Evolutionary conservation across 2,329 filamentous ascomycete genomes (phyloP), one percentile per base, ranked within the genome.

Genomic region (Colletotrichum endophyticum): DNA sequence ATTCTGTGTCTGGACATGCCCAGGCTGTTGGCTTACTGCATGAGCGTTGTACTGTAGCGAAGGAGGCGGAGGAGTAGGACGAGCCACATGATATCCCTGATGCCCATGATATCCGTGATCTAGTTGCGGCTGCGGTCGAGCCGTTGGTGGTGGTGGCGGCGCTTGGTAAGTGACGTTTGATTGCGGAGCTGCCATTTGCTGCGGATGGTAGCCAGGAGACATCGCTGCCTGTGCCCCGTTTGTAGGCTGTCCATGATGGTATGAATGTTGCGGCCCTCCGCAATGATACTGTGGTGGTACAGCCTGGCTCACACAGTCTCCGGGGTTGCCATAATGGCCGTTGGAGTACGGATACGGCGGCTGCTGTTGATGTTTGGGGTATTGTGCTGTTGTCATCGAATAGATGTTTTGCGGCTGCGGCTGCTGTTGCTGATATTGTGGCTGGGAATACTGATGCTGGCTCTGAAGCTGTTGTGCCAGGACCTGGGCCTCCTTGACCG

Each of bases 301-400:
- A 13, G n/a, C 0, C 6, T 53, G 44, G 44, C 1, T 53, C n/a
- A 53, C 44, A 3, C 44, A n/a, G 0, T 53, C 2, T 53, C n/a
- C 44, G 6, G 44, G 1, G n/a, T 53, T 53, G n/a, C n/a, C 44
- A 53, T 22, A 53, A 53, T 53, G 44, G 0, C n/a, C 11, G n/a
- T 22, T 53, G 44, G 0, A 8, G n/a, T 53, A 22, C 44, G 44
- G 0, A 53, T 1, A 53, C 0, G n/a, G n/a, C 6, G n/a, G 44
- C 0, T 53, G 44, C n/a, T 53, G 44, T 53, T 53, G 44, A 25
- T 53, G 6, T n/a, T 53, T 53, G n/a, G 44, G n/a, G 44, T 53
- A 53, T 13, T 53, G 44, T 53, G 44, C 44, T 53, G 44, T 25
- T 22, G 44, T 53, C n/a, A 11, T 53, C 0, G n/a, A 53, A 53